These are phyloP conservation scores for Phytophthora hybrid DNA, from an alignment of 352 stramenopile species.

Conservation along the genomic window DNA sequence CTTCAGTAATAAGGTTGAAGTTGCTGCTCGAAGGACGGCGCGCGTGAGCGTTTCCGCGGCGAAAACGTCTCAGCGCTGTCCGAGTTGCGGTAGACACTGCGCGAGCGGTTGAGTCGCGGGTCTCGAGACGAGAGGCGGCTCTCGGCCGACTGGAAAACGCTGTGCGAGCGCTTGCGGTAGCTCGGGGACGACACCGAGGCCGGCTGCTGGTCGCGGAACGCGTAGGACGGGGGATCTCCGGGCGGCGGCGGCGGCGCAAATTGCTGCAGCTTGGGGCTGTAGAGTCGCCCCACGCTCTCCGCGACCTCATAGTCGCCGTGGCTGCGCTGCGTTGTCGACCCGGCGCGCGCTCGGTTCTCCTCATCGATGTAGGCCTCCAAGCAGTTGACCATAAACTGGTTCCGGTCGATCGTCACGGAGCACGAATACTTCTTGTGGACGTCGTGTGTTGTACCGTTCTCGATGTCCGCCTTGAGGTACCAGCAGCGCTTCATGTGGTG, in stretches of 20 bases:
- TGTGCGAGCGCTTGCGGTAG: constrained; percentile 42
- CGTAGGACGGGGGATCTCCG: constrained; percentile 17
- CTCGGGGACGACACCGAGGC: neutral
- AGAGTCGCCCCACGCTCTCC: constrained; percentile 19
- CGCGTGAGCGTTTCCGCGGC: constrained; percentile 35
- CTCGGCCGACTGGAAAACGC: constrained; percentile 34
- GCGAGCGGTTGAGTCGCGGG: constrained; percentile 39
- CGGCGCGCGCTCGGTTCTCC: constrained; percentile 30
- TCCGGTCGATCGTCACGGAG: constrained; percentile 42
- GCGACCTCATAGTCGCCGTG: constrained; percentile 20
- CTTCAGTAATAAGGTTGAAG: constrained; percentile 30
- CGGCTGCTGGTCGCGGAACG: constrained; percentile 25
- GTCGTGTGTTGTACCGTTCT: constrained; percentile 46
- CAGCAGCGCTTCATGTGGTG: constrained; percentile 51
- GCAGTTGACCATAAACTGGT: constrained; percentile 45
- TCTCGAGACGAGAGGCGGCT: constrained; percentile 20
- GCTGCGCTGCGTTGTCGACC: constrained; percentile 15
- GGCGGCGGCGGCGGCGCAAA: constrained; percentile 7
- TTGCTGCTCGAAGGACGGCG: constrained; percentile 36
- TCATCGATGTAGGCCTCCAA: constrained; percentile 52
- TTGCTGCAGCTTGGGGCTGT: constrained; percentile 16
- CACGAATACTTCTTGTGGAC: constrained; percentile 49
- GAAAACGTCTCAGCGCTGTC: constrained; percentile 30
- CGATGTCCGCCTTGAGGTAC: constrained; percentile 53
- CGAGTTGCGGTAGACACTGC: constrained; percentile 38